Percentiles rank a stretch among this genome's conserved stretches.
Conservation (phyloP, 345 rosid genomes). For the Firmiana major region DNA sequence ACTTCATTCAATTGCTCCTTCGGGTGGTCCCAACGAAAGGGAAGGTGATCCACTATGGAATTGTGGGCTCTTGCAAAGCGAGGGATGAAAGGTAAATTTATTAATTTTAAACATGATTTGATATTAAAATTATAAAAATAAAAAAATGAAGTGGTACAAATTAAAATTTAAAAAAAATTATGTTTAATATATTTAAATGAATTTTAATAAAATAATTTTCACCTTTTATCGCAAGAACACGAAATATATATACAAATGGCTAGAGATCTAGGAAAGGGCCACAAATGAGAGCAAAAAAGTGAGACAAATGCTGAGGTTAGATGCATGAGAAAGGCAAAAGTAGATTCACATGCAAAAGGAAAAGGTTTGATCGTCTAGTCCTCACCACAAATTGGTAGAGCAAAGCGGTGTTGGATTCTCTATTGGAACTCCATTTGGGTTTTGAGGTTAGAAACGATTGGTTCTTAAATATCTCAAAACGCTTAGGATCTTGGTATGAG, state of each 20-base stretch:
- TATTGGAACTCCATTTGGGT: background rate
- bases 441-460: constrained; percentile 3
- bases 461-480: constrained; percentile 6
- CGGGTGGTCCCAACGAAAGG: constrained; percentile 28
- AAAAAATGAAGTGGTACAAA: too few species aligned
- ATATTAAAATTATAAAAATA: too few species aligned
- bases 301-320: constrained; percentile 8
- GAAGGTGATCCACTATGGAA: constrained; percentile 19
- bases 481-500: background rate
- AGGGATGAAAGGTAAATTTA: background rate
- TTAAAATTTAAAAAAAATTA: background rate
- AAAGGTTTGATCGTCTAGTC: background rate
- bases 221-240: too few species aligned
- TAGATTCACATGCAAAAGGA: constrained; percentile 26
- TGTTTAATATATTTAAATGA: too few species aligned
- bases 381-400: background rate
- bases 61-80: constrained; percentile 8
- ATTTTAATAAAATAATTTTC: too few species aligned
- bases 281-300: background rate
- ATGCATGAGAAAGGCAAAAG: constrained; percentile 11
- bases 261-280: too few species aligned
- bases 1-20: background rate
- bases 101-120: too few species aligned
- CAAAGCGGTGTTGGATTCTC: background rate
- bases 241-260: too few species aligned